Evolutionary conservation across 768 basidiomycete genomes (phyloP).

Genomic region (Pulveroboletus sp.): DNA sequence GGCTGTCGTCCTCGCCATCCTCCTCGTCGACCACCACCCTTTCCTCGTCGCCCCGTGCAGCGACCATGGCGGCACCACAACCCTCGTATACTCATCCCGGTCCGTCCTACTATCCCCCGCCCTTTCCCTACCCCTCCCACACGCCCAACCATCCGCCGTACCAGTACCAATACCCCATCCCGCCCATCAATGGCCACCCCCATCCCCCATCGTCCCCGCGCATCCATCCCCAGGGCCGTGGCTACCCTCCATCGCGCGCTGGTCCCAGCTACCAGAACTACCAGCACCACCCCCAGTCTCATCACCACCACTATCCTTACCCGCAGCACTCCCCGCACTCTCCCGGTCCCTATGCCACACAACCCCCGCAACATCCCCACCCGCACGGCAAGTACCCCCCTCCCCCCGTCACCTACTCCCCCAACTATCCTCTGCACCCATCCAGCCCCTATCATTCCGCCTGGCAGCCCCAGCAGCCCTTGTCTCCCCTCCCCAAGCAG

Average conservation of each 20-base stretch:
- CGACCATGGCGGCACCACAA: constrained; percentile 24
- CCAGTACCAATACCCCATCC: constrained; percentile 38
- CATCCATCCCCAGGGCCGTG: constrained; percentile 29
- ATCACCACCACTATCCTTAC: constrained; percentile 34
- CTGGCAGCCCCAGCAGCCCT: constrained; percentile 43
- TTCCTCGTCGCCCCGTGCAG: constrained; percentile 2
- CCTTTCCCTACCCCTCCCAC: constrained; percentile 29
- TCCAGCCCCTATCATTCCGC: constrained; percentile 35
- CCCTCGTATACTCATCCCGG: constrained; percentile 26
- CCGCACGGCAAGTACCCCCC: constrained; percentile 25
- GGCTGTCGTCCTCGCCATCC: constrained; percentile 5
- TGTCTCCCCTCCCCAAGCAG: constrained; percentile 63
- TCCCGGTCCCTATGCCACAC: constrained; percentile 19
- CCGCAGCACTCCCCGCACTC: constrained; percentile 30
- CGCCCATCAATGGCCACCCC: constrained; percentile 21
- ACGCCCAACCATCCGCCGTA: constrained; percentile 24
- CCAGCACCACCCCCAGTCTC: constrained; percentile 23
- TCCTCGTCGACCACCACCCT: constrained; percentile 6
- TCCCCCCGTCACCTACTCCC: constrained; percentile 33
- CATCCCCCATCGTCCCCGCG: constrained; percentile 31
- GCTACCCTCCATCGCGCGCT: constrained; percentile 34
- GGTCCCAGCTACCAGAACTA: constrained; percentile 37
- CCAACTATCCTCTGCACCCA: constrained; percentile 17
- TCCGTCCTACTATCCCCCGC: constrained; percentile 27
- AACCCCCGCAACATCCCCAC: constrained; percentile 21